Evolutionary conservation across 1,284 basidiomycete species (phyloP), one percentile per base, ranked within the genome.

Genomic region (Sporisorium sorghi): DNA sequence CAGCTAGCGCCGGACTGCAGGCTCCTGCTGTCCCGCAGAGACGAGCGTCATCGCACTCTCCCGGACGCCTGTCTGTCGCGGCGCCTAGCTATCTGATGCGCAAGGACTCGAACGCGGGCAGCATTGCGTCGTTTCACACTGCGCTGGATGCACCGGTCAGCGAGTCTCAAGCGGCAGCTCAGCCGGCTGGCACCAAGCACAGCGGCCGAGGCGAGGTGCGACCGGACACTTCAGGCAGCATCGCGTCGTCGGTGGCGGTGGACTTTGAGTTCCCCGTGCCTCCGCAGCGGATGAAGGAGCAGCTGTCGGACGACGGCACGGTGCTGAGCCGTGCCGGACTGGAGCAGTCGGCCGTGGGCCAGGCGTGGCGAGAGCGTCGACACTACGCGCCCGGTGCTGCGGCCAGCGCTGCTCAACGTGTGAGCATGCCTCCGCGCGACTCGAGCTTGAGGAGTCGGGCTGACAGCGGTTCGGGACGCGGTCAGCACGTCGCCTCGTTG

Each of bases 241-340:
- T 73, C 28, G 63, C 59, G 3, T 74, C 72, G 17, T 72, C 68
- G 40, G 47, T 66, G 4, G 59, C 64, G 5, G 74, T 60, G 7
- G 72, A 76, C 39, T 69, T 76, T 47, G 70, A 76, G 28, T 76
- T 73, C 32, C 74, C 72, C 23, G 59, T 64, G 5, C 74, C 70
- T 14, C 70, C 69, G 28, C 74, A 66, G 39, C 51, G 72, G 19
- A 66, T 66, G 48, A 54, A 54, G 21, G 72, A 76, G 24, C 69
- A 76, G 44, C 39, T 65, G 19, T 73, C 70, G 23, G 70, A 76
- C 17, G 74, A 76, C 43, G 74, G 70, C 5, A 76, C 70, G 19
- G 44, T 73, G 24, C 66, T 76, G 21, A 63, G 62, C 42, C 56
- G 70, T 1, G 74, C 74, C 0, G 61, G 70, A 6, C 39, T 73